Conservation (phyloP, 1,284 basidiomycete genomes). For the Naganishia sp. region DNA sequence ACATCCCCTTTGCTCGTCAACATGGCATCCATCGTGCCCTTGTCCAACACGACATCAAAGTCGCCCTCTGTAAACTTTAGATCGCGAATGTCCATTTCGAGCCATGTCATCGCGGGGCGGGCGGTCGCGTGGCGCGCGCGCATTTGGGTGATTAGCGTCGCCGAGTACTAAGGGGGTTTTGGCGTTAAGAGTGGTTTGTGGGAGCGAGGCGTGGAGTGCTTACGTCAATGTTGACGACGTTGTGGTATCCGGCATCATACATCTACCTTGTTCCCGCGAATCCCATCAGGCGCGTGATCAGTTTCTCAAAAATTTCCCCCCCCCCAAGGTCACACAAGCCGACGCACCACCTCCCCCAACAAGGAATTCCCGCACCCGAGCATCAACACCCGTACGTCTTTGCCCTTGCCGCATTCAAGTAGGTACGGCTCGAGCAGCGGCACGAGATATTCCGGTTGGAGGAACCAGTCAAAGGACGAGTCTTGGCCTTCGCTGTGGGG, state of each 20-base stretch:
- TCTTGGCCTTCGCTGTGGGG: constrained; percentile 63
- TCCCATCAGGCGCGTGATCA: not conserved
- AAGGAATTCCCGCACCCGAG: constrained; percentile 88
- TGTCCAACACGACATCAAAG: constrained; percentile 87
- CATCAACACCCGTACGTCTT: constrained; percentile 71
- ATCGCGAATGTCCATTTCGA: constrained; percentile 81
- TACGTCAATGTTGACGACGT: constrained; percentile 83
- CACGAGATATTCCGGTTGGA: constrained; percentile 50
- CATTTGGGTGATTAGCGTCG: constrained; percentile 80
- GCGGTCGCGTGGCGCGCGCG: constrained; percentile 58
- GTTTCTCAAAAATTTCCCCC: not conserved
- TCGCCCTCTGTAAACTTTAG: constrained; percentile 66
- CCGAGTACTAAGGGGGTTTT: constrained; percentile 65
- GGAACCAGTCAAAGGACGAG: constrained; percentile 70
- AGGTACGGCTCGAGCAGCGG: constrained; percentile 46
- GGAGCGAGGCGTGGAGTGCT: constrained; percentile 41
- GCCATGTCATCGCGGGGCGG: constrained; percentile 78
- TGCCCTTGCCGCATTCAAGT: constrained; percentile 51
- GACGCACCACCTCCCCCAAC: constrained; percentile 55
- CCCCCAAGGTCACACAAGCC: not conserved
- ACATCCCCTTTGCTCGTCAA: constrained; percentile 83
- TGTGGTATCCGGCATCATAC: constrained; percentile 84
- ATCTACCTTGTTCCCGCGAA: constrained; percentile 59
- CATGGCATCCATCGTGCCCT: constrained; percentile 94
- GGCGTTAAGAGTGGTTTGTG: no score